Conservation (phyloP, 1,284 basidiomycete species). For the Marasmius sp. region DNA sequence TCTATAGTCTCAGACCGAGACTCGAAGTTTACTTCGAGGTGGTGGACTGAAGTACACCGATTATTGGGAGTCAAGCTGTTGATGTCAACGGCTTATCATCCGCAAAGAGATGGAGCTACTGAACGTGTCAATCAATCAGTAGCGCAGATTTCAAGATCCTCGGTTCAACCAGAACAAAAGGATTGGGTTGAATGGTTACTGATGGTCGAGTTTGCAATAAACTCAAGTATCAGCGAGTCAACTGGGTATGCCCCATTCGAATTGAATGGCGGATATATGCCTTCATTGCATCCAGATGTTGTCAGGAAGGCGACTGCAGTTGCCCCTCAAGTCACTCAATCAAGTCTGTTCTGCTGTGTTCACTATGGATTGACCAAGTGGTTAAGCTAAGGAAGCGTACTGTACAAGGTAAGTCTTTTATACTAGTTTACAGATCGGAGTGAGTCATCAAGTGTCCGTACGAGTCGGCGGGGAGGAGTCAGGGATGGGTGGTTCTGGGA, state of each 20-base stretch:
- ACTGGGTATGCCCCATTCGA: constrained; percentile 38
- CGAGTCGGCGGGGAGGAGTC: too few species aligned
- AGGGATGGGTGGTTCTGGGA: too few species aligned
- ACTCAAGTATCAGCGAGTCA: constrained; percentile 19
- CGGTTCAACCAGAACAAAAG: constrained; percentile 29
- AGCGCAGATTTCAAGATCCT: constrained; percentile 22
- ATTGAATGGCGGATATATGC: constrained; percentile 26
- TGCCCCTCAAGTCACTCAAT: too few species aligned
- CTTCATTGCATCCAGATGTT: too few species aligned
- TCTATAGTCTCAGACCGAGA: constrained; percentile 26
- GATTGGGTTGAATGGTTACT: constrained; percentile 33
- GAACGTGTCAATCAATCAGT: constrained; percentile 26
- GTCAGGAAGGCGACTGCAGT: too few species aligned
- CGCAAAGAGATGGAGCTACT: constrained; percentile 11
- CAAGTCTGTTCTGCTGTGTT: too few species aligned
- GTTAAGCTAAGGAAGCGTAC: too few species aligned
- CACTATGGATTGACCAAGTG: too few species aligned
- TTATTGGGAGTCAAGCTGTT: constrained; percentile 21
- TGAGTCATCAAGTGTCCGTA: too few species aligned
- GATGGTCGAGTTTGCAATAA: constrained; percentile 21
- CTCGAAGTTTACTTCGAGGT: constrained; percentile 24
- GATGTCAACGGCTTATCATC: background rate
- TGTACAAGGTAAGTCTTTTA: too few species aligned
- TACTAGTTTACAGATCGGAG: too few species aligned
- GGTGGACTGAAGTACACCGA: constrained; percentile 26